Conservation (phyloP, 1,284 basidiomycete species). For the Ganoderma sinense region DNA sequence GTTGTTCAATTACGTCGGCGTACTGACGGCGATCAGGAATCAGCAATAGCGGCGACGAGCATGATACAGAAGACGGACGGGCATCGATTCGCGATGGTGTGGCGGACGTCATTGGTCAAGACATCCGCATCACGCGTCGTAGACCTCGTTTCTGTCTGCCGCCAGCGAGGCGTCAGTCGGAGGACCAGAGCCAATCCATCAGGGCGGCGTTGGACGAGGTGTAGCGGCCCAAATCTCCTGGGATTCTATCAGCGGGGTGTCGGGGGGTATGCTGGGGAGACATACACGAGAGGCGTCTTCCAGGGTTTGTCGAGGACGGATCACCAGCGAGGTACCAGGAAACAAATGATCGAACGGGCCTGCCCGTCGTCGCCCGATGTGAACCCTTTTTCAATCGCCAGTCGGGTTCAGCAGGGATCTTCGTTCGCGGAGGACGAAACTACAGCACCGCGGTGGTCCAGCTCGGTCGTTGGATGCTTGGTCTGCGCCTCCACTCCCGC, state of each 20-base stretch:
- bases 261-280: background rate
- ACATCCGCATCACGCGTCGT: background rate
- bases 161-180: background rate
- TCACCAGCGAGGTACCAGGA: background rate
- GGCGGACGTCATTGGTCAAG: background rate
- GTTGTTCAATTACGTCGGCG: background rate
- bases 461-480: background rate
- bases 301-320: background rate
- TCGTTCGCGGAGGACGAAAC: background rate
- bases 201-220: background rate
- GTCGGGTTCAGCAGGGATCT: background rate
- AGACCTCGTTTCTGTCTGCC: background rate
- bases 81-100: background rate
- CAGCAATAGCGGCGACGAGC: background rate
- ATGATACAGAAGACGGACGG: background rate
- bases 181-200: background rate
- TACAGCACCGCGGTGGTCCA: background rate
- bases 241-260: background rate
- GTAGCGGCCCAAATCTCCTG: background rate
- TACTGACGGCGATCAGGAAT: background rate
- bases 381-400: background rate
- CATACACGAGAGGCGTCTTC: background rate
- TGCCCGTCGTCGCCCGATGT: background rate
- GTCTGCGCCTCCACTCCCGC: background rate
- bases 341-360: background rate